Base-by-base conservation (phyloP, 768 basidiomycete species). In the Xerocomellus chrysenteron region DNA sequence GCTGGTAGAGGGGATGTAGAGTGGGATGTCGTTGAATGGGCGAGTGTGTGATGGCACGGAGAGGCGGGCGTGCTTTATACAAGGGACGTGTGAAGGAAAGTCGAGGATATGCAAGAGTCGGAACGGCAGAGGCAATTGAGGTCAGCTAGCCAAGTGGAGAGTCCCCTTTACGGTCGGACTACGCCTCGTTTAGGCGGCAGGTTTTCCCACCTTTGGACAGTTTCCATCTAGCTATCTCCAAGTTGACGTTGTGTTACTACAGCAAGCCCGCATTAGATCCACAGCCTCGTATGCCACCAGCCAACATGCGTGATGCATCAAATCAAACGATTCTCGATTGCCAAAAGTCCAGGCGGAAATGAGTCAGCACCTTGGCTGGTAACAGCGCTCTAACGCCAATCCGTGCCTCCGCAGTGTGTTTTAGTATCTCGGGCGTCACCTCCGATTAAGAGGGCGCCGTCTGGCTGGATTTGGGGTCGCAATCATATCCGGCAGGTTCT, bases 351-450 rank as follows among this genome's bases (percentile, higher is more conserved):
- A 32, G 32, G 10, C 32, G 14, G 35, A 40, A n/a, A 40, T 40
- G n/a, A n/a, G n/a, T 54, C 36, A n/a, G 24, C 46, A 30, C n/a
- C 16, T 39, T 21, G 45, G 21, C 19, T 10, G 9, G 46, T 48
- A 53, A 50, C 55, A 32, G 44, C 71, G 67, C 71, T 60, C 72
- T 73, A 73, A 68, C 71, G 44, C 71, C 65, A 46, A 36, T 24
- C 21, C 32, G 40, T 21, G 42, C 19, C 19, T 19, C 14, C 3
- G 12, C 19, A 7, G 40, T 28, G 6, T 28, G 4, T 26, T 26
- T 32, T 42, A 16, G 30, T 41, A 33, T 43, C 24, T 45, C 36
- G 16, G 42, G 37, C 16, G 50, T 51, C 30, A 3, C 48, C 45
- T 19, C 39, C 39, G 49, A 32, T 21, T 47, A 24, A 47, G 14